phyloP scores from a whole-genome alignment of 2,329 filamentous ascomycete species.

The Aspergillus pseudoterreus region DNA sequence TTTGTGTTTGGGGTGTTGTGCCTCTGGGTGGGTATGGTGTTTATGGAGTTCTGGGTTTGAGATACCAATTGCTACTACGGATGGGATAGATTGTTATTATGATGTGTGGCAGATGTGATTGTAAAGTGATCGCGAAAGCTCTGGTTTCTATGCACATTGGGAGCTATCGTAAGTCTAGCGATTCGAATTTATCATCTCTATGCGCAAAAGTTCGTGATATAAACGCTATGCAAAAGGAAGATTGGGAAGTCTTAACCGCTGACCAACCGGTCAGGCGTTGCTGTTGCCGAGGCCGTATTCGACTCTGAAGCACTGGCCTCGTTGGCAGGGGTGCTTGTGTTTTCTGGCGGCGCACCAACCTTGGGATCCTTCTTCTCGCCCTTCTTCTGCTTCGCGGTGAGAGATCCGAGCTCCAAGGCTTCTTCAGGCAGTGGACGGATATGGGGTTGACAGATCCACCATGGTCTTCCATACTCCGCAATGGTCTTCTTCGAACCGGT shows the following conservation, averaged over 20 bases:
- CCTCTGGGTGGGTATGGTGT: background rate
- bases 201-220: background rate
- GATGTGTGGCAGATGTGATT: background rate
- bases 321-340: conserved; percentile 10
- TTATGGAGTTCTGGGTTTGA: conserved; percentile 12
- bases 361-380: conserved; percentile 14
- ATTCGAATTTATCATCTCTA: background rate
- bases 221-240: background rate
- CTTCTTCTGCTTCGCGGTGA: conserved; percentile 68
- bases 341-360: conserved; percentile 5
- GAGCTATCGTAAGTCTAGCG: background rate
- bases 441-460: conserved; percentile 87
- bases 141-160: background rate
- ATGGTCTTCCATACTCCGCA: conserved; percentile 72
- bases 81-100: background rate
- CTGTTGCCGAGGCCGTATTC: conserved; percentile 13
- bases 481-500: conserved; percentile 58
- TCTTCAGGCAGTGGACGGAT: conserved; percentile 83
- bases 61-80: conserved; percentile 18
- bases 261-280: conserved; percentile 28
- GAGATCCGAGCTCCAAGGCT: conserved; percentile 75
- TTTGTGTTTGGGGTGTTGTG: background rate
- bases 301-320: background rate
- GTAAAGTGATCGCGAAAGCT: background rate
- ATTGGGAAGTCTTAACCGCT: conserved; percentile 19